Conservation (phyloP, 345 rosid genomes). For the Eucalyptus virginea region DNA sequence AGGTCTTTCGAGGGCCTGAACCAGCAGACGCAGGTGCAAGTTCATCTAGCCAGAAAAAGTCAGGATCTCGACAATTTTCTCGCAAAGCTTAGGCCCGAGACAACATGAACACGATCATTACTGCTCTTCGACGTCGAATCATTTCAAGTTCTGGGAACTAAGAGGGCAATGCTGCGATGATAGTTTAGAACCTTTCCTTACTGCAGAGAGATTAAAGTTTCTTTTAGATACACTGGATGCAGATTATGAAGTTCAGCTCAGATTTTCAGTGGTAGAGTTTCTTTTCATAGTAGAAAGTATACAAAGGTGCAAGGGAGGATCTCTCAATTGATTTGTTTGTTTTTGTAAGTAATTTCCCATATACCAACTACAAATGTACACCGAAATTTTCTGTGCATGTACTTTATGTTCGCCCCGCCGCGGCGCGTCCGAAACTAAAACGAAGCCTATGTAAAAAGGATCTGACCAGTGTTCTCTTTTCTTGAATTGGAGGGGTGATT, state of each 20-base stretch:
- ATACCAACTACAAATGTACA: neutral
- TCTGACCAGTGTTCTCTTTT: neutral
- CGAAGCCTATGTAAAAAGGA: neutral
- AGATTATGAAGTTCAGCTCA: neutral
- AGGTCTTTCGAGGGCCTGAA: conserved; percentile 24
- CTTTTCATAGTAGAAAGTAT: neutral
- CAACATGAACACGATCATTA: neutral
- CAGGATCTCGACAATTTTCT: neutral
- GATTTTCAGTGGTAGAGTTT: neutral
- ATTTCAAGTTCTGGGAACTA: neutral
- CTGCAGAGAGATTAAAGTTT: neutral
- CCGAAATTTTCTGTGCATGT: neutral
- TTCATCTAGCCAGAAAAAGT: neutral
- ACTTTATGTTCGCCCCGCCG: neutral
- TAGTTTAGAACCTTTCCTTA: neutral
- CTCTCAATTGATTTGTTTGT: neutral
- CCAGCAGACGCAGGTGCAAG: neutral
- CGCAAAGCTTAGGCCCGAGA: neutral
- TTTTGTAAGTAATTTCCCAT: neutral
- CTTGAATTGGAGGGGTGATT: neutral
- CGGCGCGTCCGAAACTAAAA: neutral
- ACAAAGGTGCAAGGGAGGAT: neutral
- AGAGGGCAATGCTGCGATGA: neutral
- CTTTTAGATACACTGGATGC: neutral
- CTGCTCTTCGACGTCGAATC: neutral